Evolutionary conservation across 108 stramenopile species (phyloP).

Genomic region (Cyclotella cryptica): DNA sequence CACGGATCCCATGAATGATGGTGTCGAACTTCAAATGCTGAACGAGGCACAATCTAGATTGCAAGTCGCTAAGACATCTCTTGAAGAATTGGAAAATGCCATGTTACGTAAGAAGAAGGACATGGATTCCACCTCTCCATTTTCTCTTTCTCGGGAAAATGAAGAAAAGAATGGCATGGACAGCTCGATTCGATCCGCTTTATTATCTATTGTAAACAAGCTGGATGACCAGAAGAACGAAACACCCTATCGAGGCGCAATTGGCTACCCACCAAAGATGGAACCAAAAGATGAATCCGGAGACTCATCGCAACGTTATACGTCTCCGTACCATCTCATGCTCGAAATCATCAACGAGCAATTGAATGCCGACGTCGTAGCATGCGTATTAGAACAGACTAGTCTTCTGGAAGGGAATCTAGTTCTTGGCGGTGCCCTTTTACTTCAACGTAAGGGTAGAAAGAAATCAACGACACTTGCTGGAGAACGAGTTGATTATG

Average conservation of each 20-base stretch:
- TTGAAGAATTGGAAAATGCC: conserved; percentile 15
- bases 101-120: not conserved
- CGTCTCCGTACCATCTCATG: conserved; percentile 76
- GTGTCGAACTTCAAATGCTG: conserved; percentile 27
- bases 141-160: conserved; percentile 24
- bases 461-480: conserved; percentile 49
- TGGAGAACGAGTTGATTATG: conserved; percentile 61
- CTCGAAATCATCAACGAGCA: conserved; percentile 77
- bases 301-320: conserved; percentile 45
- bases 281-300: conserved; percentile 52
- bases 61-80: conserved; percentile 28
- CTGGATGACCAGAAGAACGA: conserved; percentile 42
- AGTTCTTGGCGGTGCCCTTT: conserved; percentile 79
- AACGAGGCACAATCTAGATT: conserved; percentile 43
- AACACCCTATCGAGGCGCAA: conserved; percentile 85
- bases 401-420: conserved; percentile 75
- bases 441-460: conserved; percentile 67
- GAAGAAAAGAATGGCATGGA: not conserved
- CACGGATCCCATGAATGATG: not conserved
- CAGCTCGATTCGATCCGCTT: conserved; percentile 13
- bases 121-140: not conserved
- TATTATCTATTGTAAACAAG: conserved; percentile 33
- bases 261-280: conserved; percentile 72
- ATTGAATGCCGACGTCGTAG: conserved; percentile 78
- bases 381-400: conserved; percentile 80